Conservation (phyloP, 2,329 filamentous ascomycete species). For the Neoscytalidium dimidiatum region DNA sequence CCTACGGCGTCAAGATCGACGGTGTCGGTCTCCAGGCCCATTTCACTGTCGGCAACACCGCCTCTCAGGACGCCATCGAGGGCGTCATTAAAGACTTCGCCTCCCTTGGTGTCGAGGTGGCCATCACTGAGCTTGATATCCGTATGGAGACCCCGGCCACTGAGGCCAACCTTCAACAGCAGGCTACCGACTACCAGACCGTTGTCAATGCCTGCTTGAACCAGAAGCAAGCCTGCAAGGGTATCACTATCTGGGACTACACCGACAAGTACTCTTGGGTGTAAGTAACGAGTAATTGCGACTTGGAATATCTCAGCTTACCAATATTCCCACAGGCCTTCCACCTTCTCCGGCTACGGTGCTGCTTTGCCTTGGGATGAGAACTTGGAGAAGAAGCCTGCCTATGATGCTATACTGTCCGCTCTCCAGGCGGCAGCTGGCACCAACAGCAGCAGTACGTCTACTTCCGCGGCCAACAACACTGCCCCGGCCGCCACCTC, state of each 20-base stretch:
- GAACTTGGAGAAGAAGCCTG: slow-evolving; percentile 46
- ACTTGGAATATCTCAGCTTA: not conserved
- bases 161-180: slow-evolving; percentile 26
- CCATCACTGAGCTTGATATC: slow-evolving; percentile 68
- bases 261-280: slow-evolving; percentile 51
- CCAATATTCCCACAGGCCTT: slow-evolving; percentile 26
- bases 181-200: slow-evolving; percentile 26
- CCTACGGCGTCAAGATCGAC: slow-evolving; percentile 34
- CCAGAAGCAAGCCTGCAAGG: slow-evolving; percentile 54
- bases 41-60: slow-evolving; percentile 46
- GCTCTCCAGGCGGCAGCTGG: slow-evolving; percentile 13
- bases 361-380: slow-evolving; percentile 49
- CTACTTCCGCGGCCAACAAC: not conserved
- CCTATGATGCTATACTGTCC: slow-evolving; percentile 28
- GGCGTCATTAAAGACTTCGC: slow-evolving; percentile 55
- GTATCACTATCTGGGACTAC: slow-evolving; percentile 62
- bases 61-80: slow-evolving; percentile 37
- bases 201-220: slow-evolving; percentile 57
- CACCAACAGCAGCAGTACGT: slow-evolving; percentile 15
- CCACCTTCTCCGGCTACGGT: slow-evolving; percentile 44
- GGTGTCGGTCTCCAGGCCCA: slow-evolving; percentile 56
- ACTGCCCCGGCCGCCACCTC: slow-evolving; percentile 1
- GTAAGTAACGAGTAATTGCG: not conserved
- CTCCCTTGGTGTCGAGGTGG: slow-evolving; percentile 57
- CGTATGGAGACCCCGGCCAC: slow-evolving; percentile 32